A percentile compares a stretch with the other conserved stretches of the same genome.
phyloP scores from a whole-genome alignment of 2,329 filamentous ascomycete genomes.

The Aspergillus ochraceus region DNA sequence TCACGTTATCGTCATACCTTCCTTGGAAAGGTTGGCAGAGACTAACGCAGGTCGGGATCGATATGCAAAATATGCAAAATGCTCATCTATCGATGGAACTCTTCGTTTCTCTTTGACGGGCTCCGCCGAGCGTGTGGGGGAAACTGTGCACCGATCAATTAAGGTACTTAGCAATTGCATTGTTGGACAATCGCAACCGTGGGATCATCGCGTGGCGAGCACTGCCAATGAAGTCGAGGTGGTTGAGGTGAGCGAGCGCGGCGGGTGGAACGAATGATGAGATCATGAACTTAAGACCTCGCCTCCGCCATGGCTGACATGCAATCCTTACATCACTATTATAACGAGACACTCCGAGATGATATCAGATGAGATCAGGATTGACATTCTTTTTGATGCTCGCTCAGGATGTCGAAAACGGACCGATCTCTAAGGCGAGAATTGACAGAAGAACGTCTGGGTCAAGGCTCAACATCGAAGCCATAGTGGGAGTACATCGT shows the following conservation, averaged over 20 bases:
- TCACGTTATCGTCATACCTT: not conserved
- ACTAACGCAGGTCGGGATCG: not conserved
- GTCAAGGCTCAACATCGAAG: too few species aligned
- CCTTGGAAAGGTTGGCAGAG: not conserved
- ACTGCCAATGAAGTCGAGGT: not conserved
- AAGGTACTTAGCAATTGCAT: not conserved
- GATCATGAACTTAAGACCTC: not conserved
- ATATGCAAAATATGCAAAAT: too few species aligned
- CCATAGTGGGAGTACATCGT: too few species aligned
- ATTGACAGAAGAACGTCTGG: too few species aligned
- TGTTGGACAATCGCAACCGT: not conserved
- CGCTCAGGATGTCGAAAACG: too few species aligned
- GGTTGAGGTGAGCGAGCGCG: not conserved
- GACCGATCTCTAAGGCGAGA: too few species aligned
- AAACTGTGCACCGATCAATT: not conserved
- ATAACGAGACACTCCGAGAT: not conserved
- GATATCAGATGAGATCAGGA: not conserved
- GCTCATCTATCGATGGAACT: not conserved
- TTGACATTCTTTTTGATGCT: too few species aligned
- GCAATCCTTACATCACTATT: not conserved
- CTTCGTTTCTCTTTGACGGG: not conserved
- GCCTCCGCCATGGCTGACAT: not conserved
- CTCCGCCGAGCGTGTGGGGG: not conserved
- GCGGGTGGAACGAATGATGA: not conserved
- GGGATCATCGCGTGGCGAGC: not conserved